Conservation (phyloP, 208 protist genomes). For the Crithidia brevicula region DNA sequence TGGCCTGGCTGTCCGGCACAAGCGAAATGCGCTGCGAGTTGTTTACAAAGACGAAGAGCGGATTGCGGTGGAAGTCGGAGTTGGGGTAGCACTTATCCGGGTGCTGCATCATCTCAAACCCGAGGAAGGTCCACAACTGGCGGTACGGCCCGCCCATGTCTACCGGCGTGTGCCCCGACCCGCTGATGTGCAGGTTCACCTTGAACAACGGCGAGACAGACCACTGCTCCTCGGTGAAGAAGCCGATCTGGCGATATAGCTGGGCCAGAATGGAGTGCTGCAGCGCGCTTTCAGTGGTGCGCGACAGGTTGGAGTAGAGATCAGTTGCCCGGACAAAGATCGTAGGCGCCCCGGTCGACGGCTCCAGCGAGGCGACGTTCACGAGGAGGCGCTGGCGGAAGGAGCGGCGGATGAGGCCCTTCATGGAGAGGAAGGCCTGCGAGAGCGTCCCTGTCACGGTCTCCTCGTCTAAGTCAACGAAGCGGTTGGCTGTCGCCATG, state of each 20-base stretch:
- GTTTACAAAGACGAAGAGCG: slow-evolving; percentile 86
- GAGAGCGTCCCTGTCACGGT: slow-evolving; percentile 69
- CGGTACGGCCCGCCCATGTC: slow-evolving; percentile 91
- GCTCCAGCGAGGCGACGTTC: slow-evolving; percentile 69
- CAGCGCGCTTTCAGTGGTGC: slow-evolving; percentile 75
- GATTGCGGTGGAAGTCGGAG: slow-evolving; percentile 85
- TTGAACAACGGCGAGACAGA: slow-evolving; percentile 76
- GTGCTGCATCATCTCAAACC: slow-evolving; percentile 88
- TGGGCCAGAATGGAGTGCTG: slow-evolving; percentile 83
- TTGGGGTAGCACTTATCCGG: slow-evolving; percentile 87
- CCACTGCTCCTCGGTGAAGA: slow-evolving; percentile 70
- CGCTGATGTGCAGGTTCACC: slow-evolving; percentile 82
- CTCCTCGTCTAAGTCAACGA: slow-evolving; percentile 85
- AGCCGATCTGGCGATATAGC: slow-evolving; percentile 88
- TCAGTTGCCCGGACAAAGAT: slow-evolving; percentile 82
- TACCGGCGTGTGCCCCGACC: slow-evolving; percentile 74
- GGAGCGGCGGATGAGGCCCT: slow-evolving; percentile 79
- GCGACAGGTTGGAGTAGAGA: slow-evolving; percentile 75
- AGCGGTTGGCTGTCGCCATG: slow-evolving; percentile 86
- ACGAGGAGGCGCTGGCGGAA: slow-evolving; percentile 79
- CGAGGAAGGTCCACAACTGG: slow-evolving; percentile 89
- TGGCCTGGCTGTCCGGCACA: slow-evolving; percentile 79
- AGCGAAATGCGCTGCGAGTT: slow-evolving; percentile 85
- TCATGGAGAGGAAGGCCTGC: slow-evolving; percentile 79
- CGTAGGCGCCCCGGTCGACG: slow-evolving; percentile 35